These are phyloP conservation scores for Penicillium sp. DNA, from an alignment of 2,329 filamentous ascomycete genomes.

Conservation along the genomic window DNA sequence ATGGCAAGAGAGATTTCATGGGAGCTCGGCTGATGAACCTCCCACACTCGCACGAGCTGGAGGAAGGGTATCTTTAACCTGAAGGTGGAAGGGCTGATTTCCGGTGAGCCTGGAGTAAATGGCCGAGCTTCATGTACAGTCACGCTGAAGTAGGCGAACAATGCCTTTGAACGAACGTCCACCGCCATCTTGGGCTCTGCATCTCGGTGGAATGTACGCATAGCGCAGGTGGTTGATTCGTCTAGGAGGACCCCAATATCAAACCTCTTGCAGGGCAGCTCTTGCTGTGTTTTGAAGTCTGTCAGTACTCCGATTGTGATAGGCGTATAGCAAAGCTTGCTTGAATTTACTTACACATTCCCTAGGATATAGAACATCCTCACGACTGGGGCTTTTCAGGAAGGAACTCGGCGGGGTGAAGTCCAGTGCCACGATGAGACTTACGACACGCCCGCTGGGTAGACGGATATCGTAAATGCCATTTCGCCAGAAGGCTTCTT, in stretches of 20 bases:
- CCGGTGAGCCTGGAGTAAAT: not conserved
- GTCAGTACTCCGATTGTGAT: not conserved
- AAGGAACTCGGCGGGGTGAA: slow-evolving; percentile 24
- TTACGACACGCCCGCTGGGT: slow-evolving; percentile 27
- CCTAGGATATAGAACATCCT: slow-evolving; percentile 42
- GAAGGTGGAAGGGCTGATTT: slow-evolving; percentile 32
- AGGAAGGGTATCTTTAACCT: slow-evolving; percentile 55
- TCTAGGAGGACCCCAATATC: slow-evolving; percentile 67
- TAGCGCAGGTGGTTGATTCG: slow-evolving; percentile 63
- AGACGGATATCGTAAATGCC: slow-evolving; percentile 39
- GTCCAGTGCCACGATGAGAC: slow-evolving; percentile 37
- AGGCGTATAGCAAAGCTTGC: not conserved
- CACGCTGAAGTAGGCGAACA: slow-evolving; percentile 55
- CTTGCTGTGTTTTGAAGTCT: slow-evolving; percentile 36
- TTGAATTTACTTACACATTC: slow-evolving; percentile 40
- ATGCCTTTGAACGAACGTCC: slow-evolving; percentile 51
- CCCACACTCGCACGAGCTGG: slow-evolving; percentile 49
- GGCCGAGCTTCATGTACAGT: slow-evolving; percentile 24
- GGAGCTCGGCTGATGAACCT: slow-evolving; percentile 33
- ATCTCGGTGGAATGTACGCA: slow-evolving; percentile 54
- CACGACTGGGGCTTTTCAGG: slow-evolving; percentile 44
- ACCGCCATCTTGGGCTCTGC: slow-evolving; percentile 44
- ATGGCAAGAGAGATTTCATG: slow-evolving; percentile 43
- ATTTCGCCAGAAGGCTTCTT: slow-evolving; percentile 57
- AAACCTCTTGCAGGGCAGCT: slow-evolving; percentile 55